Percentiles rank a stretch among this genome's conserved stretches.
These are phyloP conservation scores for Protomyces inundatus DNA, from an alignment of 1,139 yeast genomes.

Conservation along the genomic window DNA sequence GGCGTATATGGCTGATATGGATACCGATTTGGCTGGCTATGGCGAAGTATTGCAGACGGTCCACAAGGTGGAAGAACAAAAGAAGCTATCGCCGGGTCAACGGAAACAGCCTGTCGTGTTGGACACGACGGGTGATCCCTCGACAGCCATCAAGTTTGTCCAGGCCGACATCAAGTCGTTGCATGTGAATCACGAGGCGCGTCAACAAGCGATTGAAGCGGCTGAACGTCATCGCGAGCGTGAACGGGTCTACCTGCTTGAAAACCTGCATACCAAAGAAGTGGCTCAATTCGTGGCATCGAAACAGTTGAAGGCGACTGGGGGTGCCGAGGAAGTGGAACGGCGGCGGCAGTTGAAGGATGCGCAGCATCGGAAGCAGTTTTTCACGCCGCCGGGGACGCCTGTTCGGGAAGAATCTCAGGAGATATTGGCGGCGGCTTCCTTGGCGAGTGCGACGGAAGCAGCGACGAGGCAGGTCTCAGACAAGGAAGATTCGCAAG, in stretches of 20 bases:
- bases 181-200: conserved; percentile 73
- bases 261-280: conserved; percentile 73
- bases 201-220: conserved; percentile 80
- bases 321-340: conserved; percentile 85
- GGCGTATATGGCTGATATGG: conserved; percentile 70
- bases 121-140: conserved; percentile 11
- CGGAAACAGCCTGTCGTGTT: conserved; percentile 6
- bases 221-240: conserved; percentile 77
- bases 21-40: conserved; percentile 58
- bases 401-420: neutral
- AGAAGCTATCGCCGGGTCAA: conserved; percentile 24
- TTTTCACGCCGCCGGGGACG: conserved; percentile 1
- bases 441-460: too few relatives aligned
- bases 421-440: neutral
- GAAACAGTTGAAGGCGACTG: conserved; percentile 66
- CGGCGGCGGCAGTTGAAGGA: conserved; percentile 63
- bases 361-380: conserved; percentile 36
- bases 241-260: conserved; percentile 56
- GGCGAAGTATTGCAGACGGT: conserved; percentile 63
- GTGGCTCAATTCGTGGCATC: conserved; percentile 81
- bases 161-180: conserved; percentile 71
- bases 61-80: conserved; percentile 71
- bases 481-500: neutral
- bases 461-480: neutral
- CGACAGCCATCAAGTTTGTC: conserved; percentile 68